A percentile compares a stretch with the other conserved stretches of the same genome.
These are phyloP conservation scores for Naganishia antarctica DNA, from an alignment of 768 basidiomycete genomes.

Conservation along the genomic window DNA sequence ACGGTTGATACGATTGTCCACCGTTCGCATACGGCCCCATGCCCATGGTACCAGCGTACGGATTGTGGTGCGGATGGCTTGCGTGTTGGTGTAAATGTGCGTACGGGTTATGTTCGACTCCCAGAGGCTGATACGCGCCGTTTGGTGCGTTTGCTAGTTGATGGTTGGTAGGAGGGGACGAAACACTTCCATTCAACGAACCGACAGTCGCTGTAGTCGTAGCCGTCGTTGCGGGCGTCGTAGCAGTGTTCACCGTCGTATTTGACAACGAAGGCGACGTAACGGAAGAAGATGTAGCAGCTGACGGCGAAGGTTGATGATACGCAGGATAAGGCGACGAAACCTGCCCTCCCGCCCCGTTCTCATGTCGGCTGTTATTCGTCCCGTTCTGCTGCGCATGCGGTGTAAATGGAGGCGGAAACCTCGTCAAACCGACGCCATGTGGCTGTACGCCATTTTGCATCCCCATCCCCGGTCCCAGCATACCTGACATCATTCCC, in stretches of 20 bases:
- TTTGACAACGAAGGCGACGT: slow-evolving; percentile 4
- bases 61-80: slow-evolving; percentile 8
- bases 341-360: no score
- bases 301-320: not conserved
- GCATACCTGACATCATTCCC: no score
- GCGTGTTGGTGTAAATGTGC: slow-evolving; percentile 13
- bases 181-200: not conserved
- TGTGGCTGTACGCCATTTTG: not conserved
- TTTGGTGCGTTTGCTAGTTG: no score
- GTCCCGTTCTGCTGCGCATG: slow-evolving; percentile 2
- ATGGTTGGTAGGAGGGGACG: not conserved
- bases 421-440: not conserved
- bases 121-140: not conserved
- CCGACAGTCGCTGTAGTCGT: slow-evolving; percentile 6
- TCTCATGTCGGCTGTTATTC: no score
- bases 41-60: not conserved
- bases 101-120: slow-evolving; percentile 10
- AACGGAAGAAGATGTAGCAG: not conserved
- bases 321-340: slow-evolving; percentile 12
- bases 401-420: slow-evolving; percentile 8
- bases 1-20: not conserved
- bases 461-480: slow-evolving; percentile 3
- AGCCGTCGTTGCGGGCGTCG: slow-evolving; percentile 1
- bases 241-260: slow-evolving; percentile 3
- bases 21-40: not conserved